A percentile compares a stretch with the other conserved stretches of the same genome.
Conservation (phyloP, 495 filamentous ascomycete genomes). For the Paragyromitra xinjiangensis region DNA sequence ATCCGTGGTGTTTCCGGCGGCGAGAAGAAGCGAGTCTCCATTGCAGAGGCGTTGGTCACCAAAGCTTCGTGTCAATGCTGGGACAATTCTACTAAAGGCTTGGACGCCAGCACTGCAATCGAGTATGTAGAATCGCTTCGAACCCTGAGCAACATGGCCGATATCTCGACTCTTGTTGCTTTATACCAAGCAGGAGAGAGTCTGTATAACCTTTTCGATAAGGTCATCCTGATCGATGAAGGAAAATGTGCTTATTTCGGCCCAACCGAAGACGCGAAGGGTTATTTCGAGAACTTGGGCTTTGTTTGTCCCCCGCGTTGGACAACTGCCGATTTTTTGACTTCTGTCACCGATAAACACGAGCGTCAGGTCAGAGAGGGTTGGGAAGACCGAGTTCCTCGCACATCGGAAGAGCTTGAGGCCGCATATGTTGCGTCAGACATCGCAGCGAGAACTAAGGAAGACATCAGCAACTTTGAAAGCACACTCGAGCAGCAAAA, state of each 20-base stretch:
- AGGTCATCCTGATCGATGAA: conserved; percentile 74
- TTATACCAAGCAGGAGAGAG: conserved; percentile 78
- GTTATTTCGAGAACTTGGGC: conserved; percentile 72
- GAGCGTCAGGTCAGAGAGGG: conserved; percentile 68
- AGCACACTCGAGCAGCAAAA: conserved; percentile 62
- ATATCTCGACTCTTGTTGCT: conserved; percentile 69
- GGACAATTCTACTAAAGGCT: conserved; percentile 75
- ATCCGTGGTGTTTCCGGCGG: conserved; percentile 76
- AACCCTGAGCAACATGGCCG: conserved; percentile 69
- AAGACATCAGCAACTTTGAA: conserved; percentile 66
- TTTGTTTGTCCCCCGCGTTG: conserved; percentile 69
- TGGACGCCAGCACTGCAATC: conserved; percentile 73
- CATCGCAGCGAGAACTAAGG: conserved; percentile 56
- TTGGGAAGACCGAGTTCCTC: conserved; percentile 69
- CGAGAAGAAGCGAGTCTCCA: conserved; percentile 76
- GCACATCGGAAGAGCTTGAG: conserved; percentile 68
- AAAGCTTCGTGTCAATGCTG: conserved; percentile 72
- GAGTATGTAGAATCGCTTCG: conserved; percentile 70
- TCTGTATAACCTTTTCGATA: conserved; percentile 75
- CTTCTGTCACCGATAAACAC: conserved; percentile 70
- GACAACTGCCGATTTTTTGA: conserved; percentile 76
- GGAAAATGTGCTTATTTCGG: conserved; percentile 74
- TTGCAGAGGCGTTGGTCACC: conserved; percentile 74
- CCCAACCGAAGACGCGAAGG: conserved; percentile 65
- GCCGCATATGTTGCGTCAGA: conserved; percentile 63